Percentiles rank a stretch among this genome's conserved stretches.
These are phyloP conservation scores for Botrytis medusae DNA, from an alignment of 2,329 filamentous ascomycete species.

Conservation along the genomic window DNA sequence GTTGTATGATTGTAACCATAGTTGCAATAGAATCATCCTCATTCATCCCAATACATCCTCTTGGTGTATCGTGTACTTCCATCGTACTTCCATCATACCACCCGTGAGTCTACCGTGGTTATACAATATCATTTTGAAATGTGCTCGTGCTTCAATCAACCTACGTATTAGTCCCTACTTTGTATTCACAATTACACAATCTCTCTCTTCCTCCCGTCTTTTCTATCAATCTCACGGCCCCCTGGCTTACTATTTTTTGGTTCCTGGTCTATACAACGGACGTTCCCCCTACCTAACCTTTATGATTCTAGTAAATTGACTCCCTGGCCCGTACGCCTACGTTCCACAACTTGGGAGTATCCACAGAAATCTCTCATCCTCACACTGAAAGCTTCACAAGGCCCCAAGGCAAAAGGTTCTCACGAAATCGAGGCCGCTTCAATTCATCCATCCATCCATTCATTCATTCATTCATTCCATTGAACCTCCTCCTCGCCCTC, in stretches of 20 bases:
- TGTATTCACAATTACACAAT: background rate
- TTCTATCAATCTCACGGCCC: constrained; percentile 6
- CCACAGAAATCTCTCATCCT: constrained; percentile 13
- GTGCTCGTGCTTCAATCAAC: constrained; percentile 1
- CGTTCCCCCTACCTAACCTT: constrained; percentile 12
- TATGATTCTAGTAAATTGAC: background rate
- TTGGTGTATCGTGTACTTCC: background rate
- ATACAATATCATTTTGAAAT: constrained; percentile 4
- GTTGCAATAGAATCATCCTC: background rate
- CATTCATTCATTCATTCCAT: constrained; percentile 18
- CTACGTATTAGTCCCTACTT: background rate
- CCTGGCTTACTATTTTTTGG: background rate
- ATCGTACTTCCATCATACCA: background rate
- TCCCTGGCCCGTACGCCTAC: constrained; percentile 4
- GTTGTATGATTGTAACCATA: background rate
- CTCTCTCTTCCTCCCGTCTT: background rate
- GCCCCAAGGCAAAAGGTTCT: constrained; percentile 16
- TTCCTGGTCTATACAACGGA: constrained; percentile 15
- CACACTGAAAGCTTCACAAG: constrained; percentile 17
- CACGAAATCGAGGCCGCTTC: constrained; percentile 19
- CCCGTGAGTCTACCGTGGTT: constrained; percentile 4
- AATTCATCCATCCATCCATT: constrained; percentile 10
- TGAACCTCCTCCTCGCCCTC: background rate
- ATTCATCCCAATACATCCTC: constrained; percentile 9
- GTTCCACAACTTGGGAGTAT: constrained; percentile 7